Base-by-base conservation (phyloP, 2,329 filamentous ascomycete species). In the Colletotrichum salicis region DNA sequence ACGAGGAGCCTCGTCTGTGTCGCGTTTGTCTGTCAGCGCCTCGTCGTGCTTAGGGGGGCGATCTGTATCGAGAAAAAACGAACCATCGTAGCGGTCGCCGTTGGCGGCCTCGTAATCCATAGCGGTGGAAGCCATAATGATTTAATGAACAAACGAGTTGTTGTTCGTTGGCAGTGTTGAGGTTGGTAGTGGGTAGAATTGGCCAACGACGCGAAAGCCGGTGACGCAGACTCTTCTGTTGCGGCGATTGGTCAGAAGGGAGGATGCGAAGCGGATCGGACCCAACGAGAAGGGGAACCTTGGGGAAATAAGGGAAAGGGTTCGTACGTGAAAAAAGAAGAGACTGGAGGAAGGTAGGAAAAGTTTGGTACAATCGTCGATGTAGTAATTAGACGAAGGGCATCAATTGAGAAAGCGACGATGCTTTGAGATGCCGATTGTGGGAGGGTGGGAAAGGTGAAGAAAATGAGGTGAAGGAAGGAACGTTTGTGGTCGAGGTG, bases 41-140 rank as follows among this genome's bases (percentile, higher is more conserved):
- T 48, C 61, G 37, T 71, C 45, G 48, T 41, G 37, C 41, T 41
- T 54, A 65, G 35, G 73, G 71, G 55, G 45, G 56, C 59, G 63
- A 27, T 22, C 33, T 57, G 74, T 31, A 60, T 70, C 65, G 48
- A 66, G 64, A 45, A 13, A 57, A 54, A 77, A 73, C 85, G 77
- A 84, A 92, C 90, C 90, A 78, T 92, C 90, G 76, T 91, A 92
- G 74, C 88, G 89, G 81, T 91, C 88, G 78, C 89, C 89, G 78
- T 90, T 91, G 75, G 90, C 88, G 79, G 88, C 89, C 81, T 92
- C 90, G 81, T 92, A 92, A 79, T 92, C 90, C 90, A 92, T 92
- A 75, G 89, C 88, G 54, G 88, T 90, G 74, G 89, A 90, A 68
- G 89, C 89, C 89, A 91, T 91, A 75, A 80, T 76, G 73, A 76